phyloP scores from a whole-genome alignment of 2,329 filamentous ascomycete species.

The Ceratocystiopsis minuta region DNA sequence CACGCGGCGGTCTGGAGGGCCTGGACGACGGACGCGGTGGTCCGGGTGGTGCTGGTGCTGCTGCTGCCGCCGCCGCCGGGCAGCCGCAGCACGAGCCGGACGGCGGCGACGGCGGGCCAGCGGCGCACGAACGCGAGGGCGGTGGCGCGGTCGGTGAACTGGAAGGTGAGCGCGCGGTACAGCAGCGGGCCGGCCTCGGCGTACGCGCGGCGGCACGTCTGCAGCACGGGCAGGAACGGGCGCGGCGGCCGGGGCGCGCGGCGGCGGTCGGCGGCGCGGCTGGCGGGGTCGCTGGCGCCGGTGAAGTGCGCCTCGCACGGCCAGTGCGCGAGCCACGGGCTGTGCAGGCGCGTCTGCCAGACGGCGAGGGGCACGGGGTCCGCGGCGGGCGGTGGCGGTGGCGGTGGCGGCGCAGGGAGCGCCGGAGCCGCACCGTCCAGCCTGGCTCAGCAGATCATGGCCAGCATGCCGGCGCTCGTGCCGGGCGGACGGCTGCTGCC shows the following conservation, averaged over 20 bases:
- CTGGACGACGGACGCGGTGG: neutral
- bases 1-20: slow-evolving; percentile 12
- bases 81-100: slow-evolving; percentile 13
- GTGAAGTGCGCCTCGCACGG: slow-evolving; percentile 1
- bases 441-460: slow-evolving; percentile 33
- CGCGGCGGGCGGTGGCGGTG: too few relatives aligned
- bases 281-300: neutral
- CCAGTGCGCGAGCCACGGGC: slow-evolving; percentile 4
- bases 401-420: too few relatives aligned
- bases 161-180: slow-evolving; percentile 13
- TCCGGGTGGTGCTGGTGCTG: slow-evolving; percentile 3
- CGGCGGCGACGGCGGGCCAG: slow-evolving; percentile 8
- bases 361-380: neutral
- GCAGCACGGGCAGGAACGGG: slow-evolving; percentile 9
- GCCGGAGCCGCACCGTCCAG: slow-evolving; percentile 12
- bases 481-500: slow-evolving; percentile 31
- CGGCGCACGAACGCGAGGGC: slow-evolving; percentile 11
- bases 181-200: slow-evolving; percentile 12
- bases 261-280: neutral
- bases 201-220: slow-evolving; percentile 9
- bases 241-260: neutral
- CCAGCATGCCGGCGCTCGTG: slow-evolving; percentile 29
- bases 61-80: neutral
- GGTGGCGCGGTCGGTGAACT: slow-evolving; percentile 13
- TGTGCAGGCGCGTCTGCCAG: slow-evolving; percentile 1